These are phyloP conservation scores for Artemisia tridentata DNA, from an alignment of 129 eudicot species.

Conservation along the genomic window DNA sequence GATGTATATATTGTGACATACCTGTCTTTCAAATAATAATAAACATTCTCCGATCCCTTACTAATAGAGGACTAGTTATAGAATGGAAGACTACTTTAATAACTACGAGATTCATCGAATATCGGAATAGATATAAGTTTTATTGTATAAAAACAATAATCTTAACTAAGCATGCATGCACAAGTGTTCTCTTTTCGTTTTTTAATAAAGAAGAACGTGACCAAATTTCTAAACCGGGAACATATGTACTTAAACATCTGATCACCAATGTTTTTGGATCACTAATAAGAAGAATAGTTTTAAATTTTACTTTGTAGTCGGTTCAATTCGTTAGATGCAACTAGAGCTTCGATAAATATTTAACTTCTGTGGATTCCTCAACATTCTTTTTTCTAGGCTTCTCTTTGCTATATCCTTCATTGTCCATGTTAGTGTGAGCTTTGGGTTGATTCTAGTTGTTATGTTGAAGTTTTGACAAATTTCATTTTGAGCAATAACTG, in stretches of 20 bases:
- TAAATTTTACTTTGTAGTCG: not conserved
- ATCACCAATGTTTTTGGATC: not conserved
- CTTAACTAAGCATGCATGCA: no score
- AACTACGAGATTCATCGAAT: no score
- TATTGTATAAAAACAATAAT: no score
- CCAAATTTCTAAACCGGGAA: not conserved
- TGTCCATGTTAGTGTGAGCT: slow-evolving; percentile 50
- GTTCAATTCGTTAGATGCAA: slow-evolving; percentile 44
- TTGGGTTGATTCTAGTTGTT: slow-evolving; percentile 56
- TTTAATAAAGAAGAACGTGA: no score
- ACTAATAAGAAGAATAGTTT: not conserved
- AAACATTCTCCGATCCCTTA: no score
- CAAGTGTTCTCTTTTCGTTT: no score
- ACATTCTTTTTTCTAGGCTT: slow-evolving; percentile 41
- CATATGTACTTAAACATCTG: not conserved
- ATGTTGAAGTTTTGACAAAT: slow-evolving; percentile 38
- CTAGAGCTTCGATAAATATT: slow-evolving; percentile 48
- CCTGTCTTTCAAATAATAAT: no score
- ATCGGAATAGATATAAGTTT: no score
- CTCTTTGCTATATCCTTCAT: slow-evolving; percentile 54
- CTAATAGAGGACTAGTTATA: no score
- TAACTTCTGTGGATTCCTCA: not conserved
- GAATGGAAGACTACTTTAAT: no score
- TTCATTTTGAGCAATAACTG: slow-evolving; percentile 37
- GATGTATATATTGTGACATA: no score